phyloP scores from a whole-genome alignment of 352 stramenopile species.

The Globisporangium barbulae region DNA sequence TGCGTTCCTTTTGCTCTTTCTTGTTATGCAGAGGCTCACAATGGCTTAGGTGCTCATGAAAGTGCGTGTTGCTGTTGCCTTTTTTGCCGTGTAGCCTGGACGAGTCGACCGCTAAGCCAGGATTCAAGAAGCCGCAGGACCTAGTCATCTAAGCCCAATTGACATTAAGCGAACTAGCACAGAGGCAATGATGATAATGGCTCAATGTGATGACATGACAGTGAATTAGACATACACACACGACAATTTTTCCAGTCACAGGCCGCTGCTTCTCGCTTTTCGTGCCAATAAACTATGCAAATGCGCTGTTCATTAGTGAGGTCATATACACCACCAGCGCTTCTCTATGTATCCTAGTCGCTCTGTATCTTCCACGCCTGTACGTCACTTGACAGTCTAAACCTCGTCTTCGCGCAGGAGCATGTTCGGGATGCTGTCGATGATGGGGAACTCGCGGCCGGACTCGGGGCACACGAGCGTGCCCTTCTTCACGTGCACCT shows the following conservation, averaged over 20 bases:
- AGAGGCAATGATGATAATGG: background rate
- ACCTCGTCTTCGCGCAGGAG: constrained; percentile 90
- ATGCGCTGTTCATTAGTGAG: background rate
- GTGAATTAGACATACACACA: too few relatives aligned
- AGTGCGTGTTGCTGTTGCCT: background rate
- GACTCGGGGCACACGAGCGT: constrained; percentile 96
- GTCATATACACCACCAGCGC: background rate
- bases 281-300: background rate
- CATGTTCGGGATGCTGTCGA: constrained; percentile 98
- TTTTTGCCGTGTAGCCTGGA: constrained; percentile 22
- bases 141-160: constrained; percentile 51
- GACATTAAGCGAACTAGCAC: background rate
- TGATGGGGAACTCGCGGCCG: constrained; percentile 94
- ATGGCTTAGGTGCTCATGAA: background rate
- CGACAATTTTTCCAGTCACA: background rate
- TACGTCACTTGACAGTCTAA: constrained; percentile 25
- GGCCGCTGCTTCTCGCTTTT: too few relatives aligned
- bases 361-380: background rate
- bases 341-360: constrained; percentile 31
- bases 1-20: background rate
- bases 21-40: background rate
- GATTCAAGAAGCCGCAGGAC: constrained; percentile 58
- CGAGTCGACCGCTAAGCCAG: constrained; percentile 28
- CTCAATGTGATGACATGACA: too few relatives aligned
- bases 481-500: constrained; percentile 96